Conservation (phyloP, 169 alveolate species). For the Plasmodium ovale region DNA sequence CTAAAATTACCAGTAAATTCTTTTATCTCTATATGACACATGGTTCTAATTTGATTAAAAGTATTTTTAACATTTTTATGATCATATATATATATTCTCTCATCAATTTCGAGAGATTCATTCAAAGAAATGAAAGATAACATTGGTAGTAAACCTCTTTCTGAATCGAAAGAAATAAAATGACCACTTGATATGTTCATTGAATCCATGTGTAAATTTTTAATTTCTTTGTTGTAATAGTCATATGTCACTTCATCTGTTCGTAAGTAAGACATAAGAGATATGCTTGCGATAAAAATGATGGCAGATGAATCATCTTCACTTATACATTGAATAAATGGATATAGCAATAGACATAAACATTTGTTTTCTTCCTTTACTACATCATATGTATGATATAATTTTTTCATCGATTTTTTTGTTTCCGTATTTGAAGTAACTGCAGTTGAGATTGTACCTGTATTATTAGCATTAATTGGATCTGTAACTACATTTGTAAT, state of each 20-base stretch:
- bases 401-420: neutral
- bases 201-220: conserved; percentile 39
- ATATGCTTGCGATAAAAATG: conserved; percentile 42
- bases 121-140: conserved; percentile 45
- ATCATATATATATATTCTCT: conserved; percentile 56
- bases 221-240: conserved; percentile 42
- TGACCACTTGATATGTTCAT: conserved; percentile 38
- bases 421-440: neutral
- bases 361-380: conserved; percentile 65
- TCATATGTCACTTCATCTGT: conserved; percentile 59
- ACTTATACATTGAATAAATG: conserved; percentile 49
- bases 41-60: conserved; percentile 36
- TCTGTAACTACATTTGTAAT: too few relatives aligned
- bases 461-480: neutral
- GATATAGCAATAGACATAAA: conserved; percentile 39
- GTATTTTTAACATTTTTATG: conserved; percentile 65
- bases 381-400: conserved; percentile 2
- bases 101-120: conserved; percentile 58
- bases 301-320: conserved; percentile 65
- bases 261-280: conserved; percentile 37
- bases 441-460: too few relatives aligned
- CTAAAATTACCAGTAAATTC: conserved; percentile 68
- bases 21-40: conserved; percentile 67
- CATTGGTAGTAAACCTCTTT: conserved; percentile 61
- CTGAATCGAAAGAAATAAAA: conserved; percentile 36